Evolutionary conservation across 1,284 basidiomycete species (phyloP).

Genomic region (Takashimella tepidaria): DNA sequence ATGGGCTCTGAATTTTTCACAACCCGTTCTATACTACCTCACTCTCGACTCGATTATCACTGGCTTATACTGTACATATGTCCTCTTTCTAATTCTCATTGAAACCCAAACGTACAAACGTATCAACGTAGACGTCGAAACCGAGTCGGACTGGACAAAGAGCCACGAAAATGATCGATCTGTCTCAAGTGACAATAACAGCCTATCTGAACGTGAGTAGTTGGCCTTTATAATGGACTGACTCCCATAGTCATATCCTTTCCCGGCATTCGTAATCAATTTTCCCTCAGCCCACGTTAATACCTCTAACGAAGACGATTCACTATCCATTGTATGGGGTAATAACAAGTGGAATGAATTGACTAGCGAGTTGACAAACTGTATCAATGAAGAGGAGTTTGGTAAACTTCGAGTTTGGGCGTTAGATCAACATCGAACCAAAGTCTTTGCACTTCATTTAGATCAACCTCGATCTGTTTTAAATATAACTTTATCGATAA

Average conservation of each 20-base stretch:
- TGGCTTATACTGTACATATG: too few species aligned
- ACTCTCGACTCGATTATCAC: too few species aligned
- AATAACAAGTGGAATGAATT: neutral
- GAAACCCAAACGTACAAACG: too few species aligned
- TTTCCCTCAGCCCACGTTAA: too few species aligned
- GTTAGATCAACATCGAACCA: neutral
- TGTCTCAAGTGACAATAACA: too few species aligned
- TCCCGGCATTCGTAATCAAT: neutral
- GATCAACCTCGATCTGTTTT: neutral
- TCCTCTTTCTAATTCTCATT: too few species aligned
- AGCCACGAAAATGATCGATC: too few species aligned
- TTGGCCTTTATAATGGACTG: neutral
- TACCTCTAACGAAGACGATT: neutral
- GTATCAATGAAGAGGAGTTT: neutral
- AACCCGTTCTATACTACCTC: too few species aligned
- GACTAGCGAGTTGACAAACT: neutral
- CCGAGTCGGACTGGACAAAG: too few species aligned
- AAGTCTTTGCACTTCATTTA: neutral
- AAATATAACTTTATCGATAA: neutral
- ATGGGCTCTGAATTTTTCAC: too few species aligned
- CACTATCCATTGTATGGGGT: neutral
- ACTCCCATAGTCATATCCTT: neutral
- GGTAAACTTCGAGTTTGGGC: neutral
- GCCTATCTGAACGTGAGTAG: neutral
- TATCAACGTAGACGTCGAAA: too few species aligned